Conservation (phyloP, 805 yeast genomes). For the Schwanniomyces sp. region DNA sequence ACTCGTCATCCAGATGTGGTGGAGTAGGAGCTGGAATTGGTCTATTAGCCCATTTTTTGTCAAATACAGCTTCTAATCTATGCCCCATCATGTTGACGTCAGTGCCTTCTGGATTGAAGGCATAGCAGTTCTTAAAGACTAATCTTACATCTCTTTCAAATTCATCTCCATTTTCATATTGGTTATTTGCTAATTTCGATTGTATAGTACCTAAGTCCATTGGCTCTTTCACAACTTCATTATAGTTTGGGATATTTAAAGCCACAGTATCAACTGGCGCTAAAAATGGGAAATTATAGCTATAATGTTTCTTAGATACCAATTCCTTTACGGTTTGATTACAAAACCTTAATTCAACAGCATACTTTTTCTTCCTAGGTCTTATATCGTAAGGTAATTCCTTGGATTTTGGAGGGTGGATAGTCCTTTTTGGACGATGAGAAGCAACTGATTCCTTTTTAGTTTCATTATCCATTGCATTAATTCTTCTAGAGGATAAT, state of each 20-base stretch:
- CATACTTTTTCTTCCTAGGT: slow-evolving; percentile 89
- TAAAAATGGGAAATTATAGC: slow-evolving; percentile 85
- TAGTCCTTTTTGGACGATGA: slow-evolving; percentile 91
- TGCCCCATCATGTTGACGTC: slow-evolving; percentile 97
- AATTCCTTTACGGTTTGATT: slow-evolving; percentile 80
- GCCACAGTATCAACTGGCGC: slow-evolving; percentile 96
- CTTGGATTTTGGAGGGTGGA: slow-evolving; percentile 94
- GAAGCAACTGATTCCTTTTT: slow-evolving; percentile 61
- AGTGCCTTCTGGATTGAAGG: slow-evolving; percentile 94
- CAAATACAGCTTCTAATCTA: slow-evolving; percentile 80
- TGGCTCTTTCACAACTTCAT: slow-evolving; percentile 83
- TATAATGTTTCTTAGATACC: slow-evolving; percentile 76
- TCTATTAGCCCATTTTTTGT: slow-evolving; percentile 79
- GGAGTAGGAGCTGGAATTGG: slow-evolving; percentile 67
- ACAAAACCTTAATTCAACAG: slow-evolving; percentile 86
- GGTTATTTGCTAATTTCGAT: slow-evolving; percentile 77
- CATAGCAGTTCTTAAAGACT: slow-evolving; percentile 85
- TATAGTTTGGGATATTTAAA: slow-evolving; percentile 86
- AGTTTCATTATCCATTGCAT: slow-evolving; percentile 13
- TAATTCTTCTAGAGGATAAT: slow-evolving; percentile 17
- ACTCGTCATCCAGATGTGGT: slow-evolving; percentile 43
- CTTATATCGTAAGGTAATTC: slow-evolving; percentile 88
- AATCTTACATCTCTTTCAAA: slow-evolving; percentile 81
- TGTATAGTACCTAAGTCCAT: slow-evolving; percentile 92
- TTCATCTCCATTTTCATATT: slow-evolving; percentile 85